Conservation (phyloP, 169 alveolate species). For the Prorocentrum cordatum region DNA sequence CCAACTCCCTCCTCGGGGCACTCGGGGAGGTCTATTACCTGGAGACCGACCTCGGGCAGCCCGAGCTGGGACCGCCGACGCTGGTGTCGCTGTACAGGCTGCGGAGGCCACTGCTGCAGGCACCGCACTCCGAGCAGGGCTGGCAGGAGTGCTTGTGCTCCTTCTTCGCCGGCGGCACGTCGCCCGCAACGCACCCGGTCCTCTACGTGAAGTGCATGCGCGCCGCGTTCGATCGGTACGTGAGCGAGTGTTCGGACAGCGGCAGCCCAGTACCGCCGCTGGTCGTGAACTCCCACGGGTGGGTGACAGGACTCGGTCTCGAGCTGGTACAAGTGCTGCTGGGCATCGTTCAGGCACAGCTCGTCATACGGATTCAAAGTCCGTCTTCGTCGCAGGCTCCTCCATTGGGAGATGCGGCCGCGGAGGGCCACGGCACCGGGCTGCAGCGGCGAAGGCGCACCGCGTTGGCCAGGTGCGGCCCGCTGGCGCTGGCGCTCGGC, state of each 20-base stretch:
- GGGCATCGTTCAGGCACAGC: conserved; percentile 31
- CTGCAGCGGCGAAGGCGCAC: conserved; percentile 1
- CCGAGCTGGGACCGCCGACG: conserved; percentile 49
- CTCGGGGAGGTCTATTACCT: neutral
- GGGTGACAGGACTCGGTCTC: conserved; percentile 53
- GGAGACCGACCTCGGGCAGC: conserved; percentile 48
- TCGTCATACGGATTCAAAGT: conserved; percentile 9
- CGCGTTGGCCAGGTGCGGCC: conserved; percentile 33
- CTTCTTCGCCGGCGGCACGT: conserved; percentile 24
- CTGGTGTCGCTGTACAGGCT: conserved; percentile 30
- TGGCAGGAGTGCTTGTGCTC: neutral
- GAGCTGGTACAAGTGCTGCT: conserved; percentile 18
- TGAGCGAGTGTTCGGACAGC: neutral
- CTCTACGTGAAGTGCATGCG: conserved; percentile 4
- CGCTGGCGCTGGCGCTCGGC: conserved; percentile 26
- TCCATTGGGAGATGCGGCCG: neutral
- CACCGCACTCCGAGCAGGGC: neutral
- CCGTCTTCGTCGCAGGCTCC: neutral
- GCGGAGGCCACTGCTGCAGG: conserved; percentile 13
- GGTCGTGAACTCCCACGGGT: conserved; percentile 45
- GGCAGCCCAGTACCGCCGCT: neutral
- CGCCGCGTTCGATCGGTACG: conserved; percentile 6
- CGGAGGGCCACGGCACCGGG: no score
- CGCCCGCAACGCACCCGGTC: conserved; percentile 28
- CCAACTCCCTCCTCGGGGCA: neutral